Evolutionary conservation across 129 eudicot species (phyloP).

Genomic region (Artemisia tridentata): DNA sequence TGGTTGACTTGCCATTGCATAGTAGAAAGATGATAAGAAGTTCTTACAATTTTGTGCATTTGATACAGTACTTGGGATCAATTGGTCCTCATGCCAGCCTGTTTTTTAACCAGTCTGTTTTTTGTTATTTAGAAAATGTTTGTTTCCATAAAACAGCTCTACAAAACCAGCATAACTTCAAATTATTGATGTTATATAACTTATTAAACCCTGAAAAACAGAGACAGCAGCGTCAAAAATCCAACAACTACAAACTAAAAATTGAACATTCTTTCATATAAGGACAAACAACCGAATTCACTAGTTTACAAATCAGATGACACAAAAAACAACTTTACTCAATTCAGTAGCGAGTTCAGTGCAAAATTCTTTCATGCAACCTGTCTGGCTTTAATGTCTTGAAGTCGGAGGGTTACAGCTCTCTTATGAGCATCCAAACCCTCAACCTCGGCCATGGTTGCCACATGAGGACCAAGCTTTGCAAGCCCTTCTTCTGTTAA

Average conservation of each 20-base stretch:
- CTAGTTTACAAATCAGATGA: constrained; percentile 8
- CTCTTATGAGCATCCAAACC: constrained; percentile 93
- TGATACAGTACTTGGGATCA: too few species aligned
- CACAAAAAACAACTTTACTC: not conserved
- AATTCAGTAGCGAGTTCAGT: not conserved
- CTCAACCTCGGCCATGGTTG: constrained; percentile 93
- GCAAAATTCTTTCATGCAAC: constrained; percentile 13
- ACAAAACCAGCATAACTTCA: too few species aligned
- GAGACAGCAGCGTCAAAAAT: not conserved
- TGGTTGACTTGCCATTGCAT: not conserved
- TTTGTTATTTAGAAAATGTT: not conserved
- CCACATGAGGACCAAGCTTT: constrained; percentile 91
- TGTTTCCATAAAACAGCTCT: too few species aligned
- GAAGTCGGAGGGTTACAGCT: constrained; percentile 88
- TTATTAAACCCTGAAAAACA: constrained; percentile 1
- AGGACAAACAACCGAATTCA: constrained; percentile 20
- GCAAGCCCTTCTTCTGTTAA: constrained; percentile 84
- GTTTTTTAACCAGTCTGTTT: too few species aligned
- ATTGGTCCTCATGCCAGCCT: too few species aligned
- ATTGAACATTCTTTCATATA: constrained; percentile 13
- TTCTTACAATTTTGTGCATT: too few species aligned
- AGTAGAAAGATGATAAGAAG: too few species aligned
- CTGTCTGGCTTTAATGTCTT: constrained; percentile 73
- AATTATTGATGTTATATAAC: not conserved
- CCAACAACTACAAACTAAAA: constrained; percentile 12